Evolutionary conservation across 768 basidiomycete species (phyloP).

Genomic region (Symmetrospora coprosmae): DNA sequence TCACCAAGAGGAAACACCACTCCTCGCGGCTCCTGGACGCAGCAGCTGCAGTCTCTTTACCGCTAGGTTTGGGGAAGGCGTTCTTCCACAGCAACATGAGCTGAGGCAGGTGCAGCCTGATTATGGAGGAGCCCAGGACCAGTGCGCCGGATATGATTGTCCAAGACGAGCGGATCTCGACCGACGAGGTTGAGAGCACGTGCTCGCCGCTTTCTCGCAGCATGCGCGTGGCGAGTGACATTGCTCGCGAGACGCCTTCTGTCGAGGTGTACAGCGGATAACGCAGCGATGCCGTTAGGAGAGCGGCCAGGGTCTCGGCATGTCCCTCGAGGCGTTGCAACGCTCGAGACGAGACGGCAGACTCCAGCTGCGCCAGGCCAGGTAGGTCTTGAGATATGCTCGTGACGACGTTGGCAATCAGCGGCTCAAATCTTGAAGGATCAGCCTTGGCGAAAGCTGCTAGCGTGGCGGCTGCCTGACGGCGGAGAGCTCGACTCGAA

Average conservation of each 20-base stretch:
- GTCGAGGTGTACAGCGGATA: conserved; percentile 87
- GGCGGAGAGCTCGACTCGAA: conserved; percentile 71
- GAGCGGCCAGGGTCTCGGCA: conserved; percentile 73
- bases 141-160: conserved; percentile 76
- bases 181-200: conserved; percentile 60
- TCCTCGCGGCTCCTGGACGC: conserved; percentile 57
- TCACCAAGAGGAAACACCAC: conserved; percentile 80
- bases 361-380: conserved; percentile 44
- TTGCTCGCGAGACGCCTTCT: conserved; percentile 58
- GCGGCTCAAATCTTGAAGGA: conserved; percentile 70
- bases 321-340: conserved; percentile 57
- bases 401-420: conserved; percentile 65
- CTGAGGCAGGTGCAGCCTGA: conserved; percentile 81
- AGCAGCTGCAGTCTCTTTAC: conserved; percentile 56
- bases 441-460: conserved; percentile 78
- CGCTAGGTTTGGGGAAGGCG: conserved; percentile 84
- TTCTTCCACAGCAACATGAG: conserved; percentile 93
- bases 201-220: conserved; percentile 85
- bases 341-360: conserved; percentile 38
- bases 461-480: conserved; percentile 72
- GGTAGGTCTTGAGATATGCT: conserved; percentile 67
- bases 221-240: conserved; percentile 78
- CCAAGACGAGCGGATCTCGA: conserved; percentile 91
- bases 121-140: conserved; percentile 83
- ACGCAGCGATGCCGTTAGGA: conserved; percentile 71